phyloP scores from a whole-genome alignment of 129 eudicot species.

The Mikania micrantha region DNA sequence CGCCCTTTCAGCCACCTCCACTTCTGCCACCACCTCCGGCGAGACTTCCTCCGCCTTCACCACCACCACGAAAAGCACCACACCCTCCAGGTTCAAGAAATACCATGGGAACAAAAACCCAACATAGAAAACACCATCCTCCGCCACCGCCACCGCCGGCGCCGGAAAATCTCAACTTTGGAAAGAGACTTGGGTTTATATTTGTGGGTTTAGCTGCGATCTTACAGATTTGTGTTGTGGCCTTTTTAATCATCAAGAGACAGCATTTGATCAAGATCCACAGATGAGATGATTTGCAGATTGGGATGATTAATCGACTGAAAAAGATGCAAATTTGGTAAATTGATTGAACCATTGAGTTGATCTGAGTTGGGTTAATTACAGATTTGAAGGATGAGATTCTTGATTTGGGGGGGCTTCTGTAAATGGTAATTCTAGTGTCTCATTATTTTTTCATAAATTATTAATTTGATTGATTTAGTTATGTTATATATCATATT shows the following conservation, averaged over 20 bases:
- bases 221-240: slow-evolving; percentile 30
- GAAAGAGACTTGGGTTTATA: slow-evolving; percentile 29
- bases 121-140: not conserved
- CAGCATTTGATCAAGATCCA: slow-evolving; percentile 19
- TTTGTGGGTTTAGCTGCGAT: slow-evolving; percentile 26
- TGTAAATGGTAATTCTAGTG: slow-evolving; percentile 23
- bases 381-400: slow-evolving; percentile 4
- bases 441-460: slow-evolving; percentile 3
- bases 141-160: slow-evolving; percentile 3
- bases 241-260: slow-evolving; percentile 23
- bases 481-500: not conserved
- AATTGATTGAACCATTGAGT: not conserved
- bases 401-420: slow-evolving; percentile 2
- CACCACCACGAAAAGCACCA: slow-evolving; percentile 6
- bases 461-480: slow-evolving; percentile 11
- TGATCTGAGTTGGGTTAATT: not conserved
- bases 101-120: slow-evolving; percentile 6
- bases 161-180: slow-evolving; percentile 9
- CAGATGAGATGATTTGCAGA: not conserved
- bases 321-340: not conserved
- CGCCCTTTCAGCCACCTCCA: not conserved
- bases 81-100: slow-evolving; percentile 12
- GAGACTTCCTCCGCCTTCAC: not conserved
- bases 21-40: not conserved
- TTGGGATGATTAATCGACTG: not conserved